Evolutionary conservation across 2,329 filamentous ascomycete species (phyloP), one percentile per base, ranked within the genome.

Genomic region (Colletotrichum sp.): DNA sequence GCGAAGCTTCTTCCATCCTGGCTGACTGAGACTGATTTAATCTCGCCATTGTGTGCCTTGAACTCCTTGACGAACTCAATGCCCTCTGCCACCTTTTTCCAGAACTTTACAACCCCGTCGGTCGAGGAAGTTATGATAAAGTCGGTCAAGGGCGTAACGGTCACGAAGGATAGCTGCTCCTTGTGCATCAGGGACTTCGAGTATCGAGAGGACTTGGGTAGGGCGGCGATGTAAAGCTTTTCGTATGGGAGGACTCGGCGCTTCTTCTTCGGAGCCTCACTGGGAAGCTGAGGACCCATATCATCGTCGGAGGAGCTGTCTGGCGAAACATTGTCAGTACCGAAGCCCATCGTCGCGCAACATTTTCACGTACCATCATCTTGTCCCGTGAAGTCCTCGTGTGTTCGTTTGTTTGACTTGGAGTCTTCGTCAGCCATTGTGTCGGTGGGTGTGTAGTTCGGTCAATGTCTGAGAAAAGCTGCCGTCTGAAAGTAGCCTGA

Each of bases 61-160:
- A 98, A 99, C 86, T 99, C 96, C 86, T 99, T 99, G 69, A 99
- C 96, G 82, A 99, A 99, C 86, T 99, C 98, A 75, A 99, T 95
- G 1, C 95, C 95, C 39, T 95, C 93, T 3, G 92, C 93, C 78
- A 95, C 91, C 87, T 99, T 99, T 88, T 99, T 99, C 97, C 97
- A 99, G 84, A 99, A 99, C 85, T 99, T 99, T 80, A 99, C 96
- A 1, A 96, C 94, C n/a, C 98, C 98, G 83, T 99, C 97, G 59
- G 95, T 87, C 0, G 97, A 99, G 77, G 95, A 95, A 2, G 97
- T 99, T 78, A 99, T 97, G 49, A 99, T 89, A 83, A 99, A 99
- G 80, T 99, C 97, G 76, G 96, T 98, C 76, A 94, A 88, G 1
- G 96, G 96, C 2, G 98, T 98, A 84, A 98, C 93, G 15, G 93